Base-by-base conservation (phyloP, 305 asterid genomes). In the Solanum hybrid region DNA sequence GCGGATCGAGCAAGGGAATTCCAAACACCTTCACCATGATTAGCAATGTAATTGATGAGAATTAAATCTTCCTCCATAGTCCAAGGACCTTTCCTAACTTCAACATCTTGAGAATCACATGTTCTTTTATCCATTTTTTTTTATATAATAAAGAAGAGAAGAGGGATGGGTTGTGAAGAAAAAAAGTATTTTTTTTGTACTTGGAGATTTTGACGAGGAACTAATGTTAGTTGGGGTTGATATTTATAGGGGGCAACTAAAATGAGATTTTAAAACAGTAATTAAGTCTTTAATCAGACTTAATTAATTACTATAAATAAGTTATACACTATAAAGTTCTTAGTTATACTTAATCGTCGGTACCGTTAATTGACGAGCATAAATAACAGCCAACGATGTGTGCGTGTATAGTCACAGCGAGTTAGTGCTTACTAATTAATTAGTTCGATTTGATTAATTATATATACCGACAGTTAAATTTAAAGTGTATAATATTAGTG, bases 21-120 rank as follows among this genome's bases (percentile, higher is more conserved):
- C 99, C 99, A 97, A 68, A 97, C 98, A 81, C 99, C 99, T 94
- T 97, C 99, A 1, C 99, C 99, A n/a, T 97, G 99, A 91, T 95
- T 97, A 1, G 97, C 98, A 81, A 97, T 97, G 90, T 97, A 95
- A 91, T 97, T 97, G 89, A 97, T 97, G 94, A 97, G 98, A 90
- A 97, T 96, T 34, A 97, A 91, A 92, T 97, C 99, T 90, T 97
- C 99, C 91, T 97, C 99, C 98, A 97, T 95, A 31, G 99, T 97
- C 99, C 99, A 97, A 79, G 99, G 99, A 1, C 99, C 99, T 95
- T 96, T 97, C 93, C 99, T 93, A 86, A 97, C 96, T 93, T 97
- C 98, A 89, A 84, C 95, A 29, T 96, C 98, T 92, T 94, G 94
- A 90, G 96, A 93, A 84, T 91, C 95, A 94, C 96, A 93, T 91